phyloP scores from a whole-genome alignment of 305 asterid species.

The Andrographis paniculata region DNA sequence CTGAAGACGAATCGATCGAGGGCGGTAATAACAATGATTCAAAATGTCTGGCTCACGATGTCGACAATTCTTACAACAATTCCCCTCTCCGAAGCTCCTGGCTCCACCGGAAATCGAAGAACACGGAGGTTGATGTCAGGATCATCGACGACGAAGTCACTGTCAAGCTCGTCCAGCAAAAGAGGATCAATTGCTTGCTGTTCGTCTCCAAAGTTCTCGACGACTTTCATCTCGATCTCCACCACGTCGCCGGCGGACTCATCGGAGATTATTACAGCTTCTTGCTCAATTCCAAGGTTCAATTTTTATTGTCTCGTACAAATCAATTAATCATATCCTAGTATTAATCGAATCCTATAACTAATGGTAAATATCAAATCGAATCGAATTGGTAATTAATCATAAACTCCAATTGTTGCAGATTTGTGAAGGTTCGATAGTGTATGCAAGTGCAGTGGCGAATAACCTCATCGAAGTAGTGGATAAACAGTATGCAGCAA shows the following conservation, averaged over 20 bases:
- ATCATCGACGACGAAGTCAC: conserved; percentile 81
- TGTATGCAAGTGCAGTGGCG: conserved; percentile 85
- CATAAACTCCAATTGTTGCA: no score
- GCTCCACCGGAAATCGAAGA: conserved; percentile 80
- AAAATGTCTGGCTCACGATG: conserved; percentile 27
- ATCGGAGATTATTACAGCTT: conserved; percentile 84
- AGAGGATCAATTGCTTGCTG: conserved; percentile 68
- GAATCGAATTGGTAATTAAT: neutral
- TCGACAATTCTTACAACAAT: conserved; percentile 39
- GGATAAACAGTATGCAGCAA: conserved; percentile 62
- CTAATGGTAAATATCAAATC: no score
- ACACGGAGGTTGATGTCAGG: conserved; percentile 81
- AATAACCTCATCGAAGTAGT: conserved; percentile 79
- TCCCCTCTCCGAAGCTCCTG: conserved; percentile 74
- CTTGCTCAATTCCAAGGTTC: conserved; percentile 77
- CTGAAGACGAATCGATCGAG: conserved; percentile 23
- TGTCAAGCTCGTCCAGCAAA: conserved; percentile 79
- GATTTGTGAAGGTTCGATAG: conserved; percentile 86
- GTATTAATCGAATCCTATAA: no score
- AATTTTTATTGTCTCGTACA: neutral
- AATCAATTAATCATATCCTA: no score
- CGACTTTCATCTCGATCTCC: conserved; percentile 81
- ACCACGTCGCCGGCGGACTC: conserved; percentile 93
- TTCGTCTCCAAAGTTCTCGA: conserved; percentile 71
- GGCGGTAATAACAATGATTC: conserved; percentile 21